phyloP scores from a whole-genome alignment of 83 land plant genomes.

The Thuja plicata region DNA sequence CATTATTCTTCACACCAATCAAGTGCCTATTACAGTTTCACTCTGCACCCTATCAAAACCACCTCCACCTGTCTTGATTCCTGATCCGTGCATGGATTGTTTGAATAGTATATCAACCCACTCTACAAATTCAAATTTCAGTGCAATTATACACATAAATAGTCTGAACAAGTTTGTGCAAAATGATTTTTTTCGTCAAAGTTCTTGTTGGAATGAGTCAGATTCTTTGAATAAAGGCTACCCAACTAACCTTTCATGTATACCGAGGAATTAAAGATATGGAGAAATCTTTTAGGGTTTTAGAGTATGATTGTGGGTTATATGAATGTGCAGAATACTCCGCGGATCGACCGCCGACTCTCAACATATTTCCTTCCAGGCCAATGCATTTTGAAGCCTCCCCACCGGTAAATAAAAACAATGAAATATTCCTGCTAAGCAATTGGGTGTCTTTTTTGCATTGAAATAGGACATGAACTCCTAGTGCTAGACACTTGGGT shows the following conservation, averaged over 20 bases:
- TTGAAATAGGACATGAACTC: neutral
- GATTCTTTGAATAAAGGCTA: neutral
- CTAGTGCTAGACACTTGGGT: neutral
- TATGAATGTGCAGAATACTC: constrained; percentile 1
- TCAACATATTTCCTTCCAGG: constrained; percentile 18
- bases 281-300: neutral
- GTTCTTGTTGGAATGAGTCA: neutral
- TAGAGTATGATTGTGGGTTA: neutral
- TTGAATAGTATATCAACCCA: neutral
- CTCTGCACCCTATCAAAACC: neutral
- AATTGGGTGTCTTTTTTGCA: neutral
- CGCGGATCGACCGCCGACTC: constrained; percentile 7
- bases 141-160: neutral
- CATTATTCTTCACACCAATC: neutral
- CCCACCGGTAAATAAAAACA: neutral
- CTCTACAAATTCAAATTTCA: neutral
- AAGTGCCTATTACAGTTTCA: neutral
- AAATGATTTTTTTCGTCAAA: neutral
- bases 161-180: neutral
- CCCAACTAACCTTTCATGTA: neutral
- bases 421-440: neutral
- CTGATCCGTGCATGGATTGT: neutral
- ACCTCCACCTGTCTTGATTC: neutral
- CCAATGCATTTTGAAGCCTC: constrained; percentile 15
- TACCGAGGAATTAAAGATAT: neutral